These are phyloP conservation scores for Linum tenue DNA, from an alignment of 345 rosid genomes.

Conservation along the genomic window DNA sequence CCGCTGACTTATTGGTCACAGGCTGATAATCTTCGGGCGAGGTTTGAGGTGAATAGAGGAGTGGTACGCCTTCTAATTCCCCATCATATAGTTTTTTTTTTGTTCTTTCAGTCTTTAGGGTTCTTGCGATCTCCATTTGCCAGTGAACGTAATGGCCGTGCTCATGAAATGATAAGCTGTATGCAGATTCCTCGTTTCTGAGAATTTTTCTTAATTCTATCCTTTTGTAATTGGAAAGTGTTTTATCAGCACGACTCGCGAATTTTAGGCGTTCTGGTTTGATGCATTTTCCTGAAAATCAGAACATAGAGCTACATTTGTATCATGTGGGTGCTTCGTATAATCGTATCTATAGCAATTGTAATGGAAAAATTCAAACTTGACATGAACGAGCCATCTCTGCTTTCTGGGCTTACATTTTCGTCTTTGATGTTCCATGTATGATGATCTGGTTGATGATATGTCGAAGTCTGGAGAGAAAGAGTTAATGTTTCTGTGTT, in stretches of 20 bases:
- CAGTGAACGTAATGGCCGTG: neutral
- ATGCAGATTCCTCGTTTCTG: too few species aligned
- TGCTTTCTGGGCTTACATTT: too few species aligned
- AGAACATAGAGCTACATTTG: too few species aligned
- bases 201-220: neutral
- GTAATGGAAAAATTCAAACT: too few species aligned
- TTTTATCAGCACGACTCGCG: too few species aligned
- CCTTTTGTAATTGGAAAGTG: too few species aligned
- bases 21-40: constrained; percentile 78
- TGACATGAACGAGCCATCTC: too few species aligned
- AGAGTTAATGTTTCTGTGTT: neutral
- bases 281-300: neutral
- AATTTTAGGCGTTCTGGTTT: too few species aligned
- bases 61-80: constrained; percentile 44
- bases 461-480: neutral
- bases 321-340: neutral
- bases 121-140: neutral
- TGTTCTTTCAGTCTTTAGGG: neutral
- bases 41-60: constrained; percentile 67
- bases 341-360: too few species aligned
- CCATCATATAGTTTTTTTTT: neutral
- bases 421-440: too few species aligned
- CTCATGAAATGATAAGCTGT: too few species aligned
- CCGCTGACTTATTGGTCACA: constrained; percentile 10
- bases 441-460: neutral